phyloP scores from a whole-genome alignment of 306 rosid species.

The Astragalus membranaceus region DNA sequence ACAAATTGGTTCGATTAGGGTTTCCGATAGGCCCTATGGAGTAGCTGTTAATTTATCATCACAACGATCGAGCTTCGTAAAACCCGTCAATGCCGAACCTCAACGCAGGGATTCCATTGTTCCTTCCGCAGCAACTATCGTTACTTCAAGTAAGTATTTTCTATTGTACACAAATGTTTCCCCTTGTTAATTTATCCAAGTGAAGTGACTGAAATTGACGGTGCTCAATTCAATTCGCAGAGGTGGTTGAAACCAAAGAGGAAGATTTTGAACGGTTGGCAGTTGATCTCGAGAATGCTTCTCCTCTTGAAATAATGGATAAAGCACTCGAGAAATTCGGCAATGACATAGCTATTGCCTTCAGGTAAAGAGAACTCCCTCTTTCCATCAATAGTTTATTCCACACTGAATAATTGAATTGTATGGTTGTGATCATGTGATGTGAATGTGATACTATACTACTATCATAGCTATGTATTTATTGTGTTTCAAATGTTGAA shows the following conservation, averaged over 20 bases:
- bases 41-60: constrained; percentile 24
- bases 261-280: constrained; percentile 47
- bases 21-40: constrained; percentile 22
- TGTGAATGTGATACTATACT: no score
- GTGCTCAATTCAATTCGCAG: constrained; percentile 25
- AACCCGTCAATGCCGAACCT: constrained; percentile 40
- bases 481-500: not conserved
- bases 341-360: constrained; percentile 75
- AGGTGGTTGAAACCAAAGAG: constrained; percentile 35
- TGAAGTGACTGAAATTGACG: not conserved
- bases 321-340: constrained; percentile 73
- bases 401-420: not conserved
- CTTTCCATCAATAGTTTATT: not conserved
- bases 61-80: constrained; percentile 31
- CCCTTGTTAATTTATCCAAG: not conserved
- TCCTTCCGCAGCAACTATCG: constrained; percentile 42
- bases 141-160: constrained; percentile 38
- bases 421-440: not conserved
- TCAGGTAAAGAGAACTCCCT: constrained; percentile 39
- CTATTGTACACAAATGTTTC: not conserved
- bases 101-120: constrained; percentile 39
- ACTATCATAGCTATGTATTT: not conserved
- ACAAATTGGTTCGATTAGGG: constrained; percentile 34
- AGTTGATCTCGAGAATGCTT: constrained; percentile 50
- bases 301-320: constrained; percentile 76